Evolutionary conservation across 2,329 filamentous ascomycete species (phyloP).

Genomic region (Ceratocystis alfenasii): DNA sequence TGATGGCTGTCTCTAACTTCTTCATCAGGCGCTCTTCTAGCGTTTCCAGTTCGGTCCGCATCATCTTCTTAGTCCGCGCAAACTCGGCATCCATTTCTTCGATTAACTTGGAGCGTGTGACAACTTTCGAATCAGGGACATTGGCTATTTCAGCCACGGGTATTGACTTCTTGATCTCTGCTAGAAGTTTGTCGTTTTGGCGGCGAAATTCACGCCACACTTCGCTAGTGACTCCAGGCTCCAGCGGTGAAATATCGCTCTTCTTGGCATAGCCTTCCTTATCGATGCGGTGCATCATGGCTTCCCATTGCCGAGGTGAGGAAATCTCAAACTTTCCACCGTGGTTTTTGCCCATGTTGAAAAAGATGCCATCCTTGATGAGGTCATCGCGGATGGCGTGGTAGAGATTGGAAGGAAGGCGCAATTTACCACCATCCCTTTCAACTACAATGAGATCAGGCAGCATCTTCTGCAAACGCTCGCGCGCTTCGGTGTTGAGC

Average conservation of each 20-base stretch:
- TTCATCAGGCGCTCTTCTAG: constrained; percentile 30
- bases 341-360: constrained; percentile 35
- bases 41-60: constrained; percentile 33
- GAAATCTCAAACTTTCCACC: constrained; percentile 31
- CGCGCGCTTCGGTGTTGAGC: constrained; percentile 27
- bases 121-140: constrained; percentile 28
- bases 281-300: constrained; percentile 34
- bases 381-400: constrained; percentile 48
- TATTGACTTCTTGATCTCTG: constrained; percentile 28
- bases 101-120: constrained; percentile 41
- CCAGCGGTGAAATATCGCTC: constrained; percentile 8
- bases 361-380: constrained; percentile 36
- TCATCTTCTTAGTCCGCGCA: constrained; percentile 30
- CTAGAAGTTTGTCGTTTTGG: constrained; percentile 29
- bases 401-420: constrained; percentile 50
- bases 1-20: constrained; percentile 25
- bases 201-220: constrained; percentile 27
- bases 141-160: constrained; percentile 18
- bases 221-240: constrained; percentile 29
- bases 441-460: constrained; percentile 47
- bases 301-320: constrained; percentile 38
- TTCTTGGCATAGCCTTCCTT: constrained; percentile 26
- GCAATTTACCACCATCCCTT: constrained; percentile 39
- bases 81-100: constrained; percentile 33
- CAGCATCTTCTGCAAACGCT: constrained; percentile 38